Conservation (phyloP, 441 rosid species). For the Lagerstroemia fauriei region DNA sequence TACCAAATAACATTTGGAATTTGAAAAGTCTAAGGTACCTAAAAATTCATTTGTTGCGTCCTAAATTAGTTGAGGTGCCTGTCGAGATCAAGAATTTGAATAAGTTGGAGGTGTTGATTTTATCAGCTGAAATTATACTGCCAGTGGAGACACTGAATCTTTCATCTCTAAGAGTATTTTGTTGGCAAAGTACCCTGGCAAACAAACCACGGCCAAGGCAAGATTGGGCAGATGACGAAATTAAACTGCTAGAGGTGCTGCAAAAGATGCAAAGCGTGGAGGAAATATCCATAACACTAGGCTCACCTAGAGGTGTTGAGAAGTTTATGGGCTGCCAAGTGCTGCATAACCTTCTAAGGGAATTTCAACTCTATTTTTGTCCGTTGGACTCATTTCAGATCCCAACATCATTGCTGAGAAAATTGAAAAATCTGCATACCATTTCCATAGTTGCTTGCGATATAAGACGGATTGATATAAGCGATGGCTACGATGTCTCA, state of each 20-base stretch:
- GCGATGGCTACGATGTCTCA: background rate
- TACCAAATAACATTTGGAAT: background rate
- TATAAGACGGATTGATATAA: background rate
- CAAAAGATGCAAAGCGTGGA: background rate
- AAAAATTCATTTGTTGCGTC: background rate
- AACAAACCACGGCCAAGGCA: too few relatives aligned
- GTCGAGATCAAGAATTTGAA: background rate
- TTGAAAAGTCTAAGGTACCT: background rate
- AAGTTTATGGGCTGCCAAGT: background rate
- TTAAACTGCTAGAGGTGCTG: background rate
- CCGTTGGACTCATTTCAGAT: too few relatives aligned
- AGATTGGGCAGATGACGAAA: background rate
- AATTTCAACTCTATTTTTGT: background rate
- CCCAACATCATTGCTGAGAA: background rate
- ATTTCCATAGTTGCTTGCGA: background rate
- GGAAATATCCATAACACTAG: background rate
- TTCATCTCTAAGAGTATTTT: background rate
- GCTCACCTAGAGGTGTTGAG: background rate
- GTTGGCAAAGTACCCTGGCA: background rate
- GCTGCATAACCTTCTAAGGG: background rate
- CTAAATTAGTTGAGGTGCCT: background rate
- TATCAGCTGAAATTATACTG: background rate
- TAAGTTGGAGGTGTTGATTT: background rate
- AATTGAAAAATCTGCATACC: background rate
- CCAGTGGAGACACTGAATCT: background rate